Conservation (phyloP, 2,329 filamentous ascomycete genomes). For the Sporothrix humicola region DNA sequence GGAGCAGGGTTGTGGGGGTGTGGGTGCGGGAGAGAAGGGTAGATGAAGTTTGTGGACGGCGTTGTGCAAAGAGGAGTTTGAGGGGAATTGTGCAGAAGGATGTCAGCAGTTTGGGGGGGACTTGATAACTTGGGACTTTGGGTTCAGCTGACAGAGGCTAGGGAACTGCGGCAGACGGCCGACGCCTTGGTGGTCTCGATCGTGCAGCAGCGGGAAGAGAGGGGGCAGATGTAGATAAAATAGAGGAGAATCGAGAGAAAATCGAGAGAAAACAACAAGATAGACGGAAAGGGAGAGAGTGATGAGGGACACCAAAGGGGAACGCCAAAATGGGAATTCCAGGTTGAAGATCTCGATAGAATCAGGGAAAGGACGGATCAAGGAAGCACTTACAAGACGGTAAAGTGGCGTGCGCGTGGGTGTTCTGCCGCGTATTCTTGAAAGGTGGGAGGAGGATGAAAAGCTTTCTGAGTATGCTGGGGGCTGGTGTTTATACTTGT, state of each 20-base stretch:
- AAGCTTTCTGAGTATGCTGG: constrained; percentile 9
- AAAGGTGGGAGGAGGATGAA: neutral
- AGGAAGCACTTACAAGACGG: constrained; percentile 20
- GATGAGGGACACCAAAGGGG: neutral
- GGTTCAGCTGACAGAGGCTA: constrained; percentile 27
- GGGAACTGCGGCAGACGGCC: constrained; percentile 13
- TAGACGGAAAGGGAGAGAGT: neutral
- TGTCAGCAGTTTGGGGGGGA: neutral
- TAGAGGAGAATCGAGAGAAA: neutral
- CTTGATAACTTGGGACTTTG: neutral
- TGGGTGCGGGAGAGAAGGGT: neutral
- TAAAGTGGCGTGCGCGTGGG: neutral
- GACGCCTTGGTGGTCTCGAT: constrained; percentile 18
- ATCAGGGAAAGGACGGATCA: neutral
- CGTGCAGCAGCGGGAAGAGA: constrained; percentile 10
- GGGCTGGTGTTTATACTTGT: constrained; percentile 19
- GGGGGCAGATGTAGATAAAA: neutral
- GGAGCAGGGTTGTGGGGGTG: constrained; percentile 23
- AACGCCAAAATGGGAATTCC: neutral
- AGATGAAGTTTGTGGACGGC: neutral
- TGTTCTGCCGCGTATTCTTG: constrained; percentile 1
- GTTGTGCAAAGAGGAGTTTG: neutral
- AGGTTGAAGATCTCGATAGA: neutral
- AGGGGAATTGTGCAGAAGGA: neutral
- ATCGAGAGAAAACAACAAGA: neutral